These are phyloP conservation scores for Trichothecium roseum DNA, from an alignment of 2,329 filamentous ascomycete genomes.

Conservation along the genomic window DNA sequence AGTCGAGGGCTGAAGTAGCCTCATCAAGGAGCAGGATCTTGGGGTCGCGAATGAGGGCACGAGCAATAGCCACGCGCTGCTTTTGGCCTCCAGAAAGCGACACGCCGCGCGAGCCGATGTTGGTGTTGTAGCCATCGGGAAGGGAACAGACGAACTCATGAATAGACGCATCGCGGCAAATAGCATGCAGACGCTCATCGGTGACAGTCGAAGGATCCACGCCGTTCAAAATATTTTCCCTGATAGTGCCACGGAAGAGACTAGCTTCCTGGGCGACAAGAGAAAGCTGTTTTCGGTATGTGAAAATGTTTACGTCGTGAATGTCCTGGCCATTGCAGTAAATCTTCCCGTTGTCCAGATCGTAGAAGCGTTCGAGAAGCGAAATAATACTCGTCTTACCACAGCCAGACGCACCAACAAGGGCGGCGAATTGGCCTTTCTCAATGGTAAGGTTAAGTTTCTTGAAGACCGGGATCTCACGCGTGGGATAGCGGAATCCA, in stretches of 20 bases:
- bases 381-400: constrained; percentile 65
- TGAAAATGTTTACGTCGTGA: constrained; percentile 42
- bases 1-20: constrained; percentile 60
- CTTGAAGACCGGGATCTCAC: constrained; percentile 45
- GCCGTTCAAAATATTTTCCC: constrained; percentile 60
- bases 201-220: constrained; percentile 42
- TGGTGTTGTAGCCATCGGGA: constrained; percentile 57
- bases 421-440: constrained; percentile 59
- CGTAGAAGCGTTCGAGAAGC: constrained; percentile 60
- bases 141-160: constrained; percentile 61
- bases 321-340: constrained; percentile 54
- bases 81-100: constrained; percentile 63
- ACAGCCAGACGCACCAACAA: constrained; percentile 61
- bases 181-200: constrained; percentile 40
- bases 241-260: constrained; percentile 58
- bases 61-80: constrained; percentile 59
- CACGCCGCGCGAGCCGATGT: constrained; percentile 56
- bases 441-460: constrained; percentile 54
- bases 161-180: constrained; percentile 53
- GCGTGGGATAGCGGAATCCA: constrained; percentile 50
- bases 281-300: constrained; percentile 55
- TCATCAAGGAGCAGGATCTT: constrained; percentile 61
- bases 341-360: constrained; percentile 52
- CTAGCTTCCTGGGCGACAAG: constrained; percentile 68
- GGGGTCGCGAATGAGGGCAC: constrained; percentile 57